These are phyloP conservation scores for Trichoderma semiorbis DNA, from an alignment of 2,329 filamentous ascomycete genomes.

Conservation along the genomic window DNA sequence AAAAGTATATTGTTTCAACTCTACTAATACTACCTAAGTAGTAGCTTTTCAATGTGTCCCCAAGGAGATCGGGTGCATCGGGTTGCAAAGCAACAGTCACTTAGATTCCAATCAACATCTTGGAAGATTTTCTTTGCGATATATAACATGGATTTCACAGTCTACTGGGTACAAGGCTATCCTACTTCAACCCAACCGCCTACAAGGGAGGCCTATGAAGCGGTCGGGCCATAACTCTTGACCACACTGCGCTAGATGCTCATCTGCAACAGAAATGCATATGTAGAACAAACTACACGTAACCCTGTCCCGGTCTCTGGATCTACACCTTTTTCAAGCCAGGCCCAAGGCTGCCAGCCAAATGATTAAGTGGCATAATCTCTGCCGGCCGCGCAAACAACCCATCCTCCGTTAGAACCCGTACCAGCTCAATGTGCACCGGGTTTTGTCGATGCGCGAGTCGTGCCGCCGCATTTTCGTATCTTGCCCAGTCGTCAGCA, in stretches of 20 bases:
- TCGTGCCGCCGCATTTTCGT: neutral
- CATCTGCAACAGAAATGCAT: neutral
- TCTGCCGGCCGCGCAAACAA: neutral
- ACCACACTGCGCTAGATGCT: neutral
- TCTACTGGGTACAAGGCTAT: neutral
- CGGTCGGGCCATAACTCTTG: neutral
- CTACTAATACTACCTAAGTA: neutral
- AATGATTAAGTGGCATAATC: neutral
- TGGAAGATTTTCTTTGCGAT: neutral
- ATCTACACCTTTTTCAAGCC: neutral
- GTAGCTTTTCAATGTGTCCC: neutral
- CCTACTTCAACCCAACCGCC: neutral
- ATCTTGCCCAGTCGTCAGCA: neutral
- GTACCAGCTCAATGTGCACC: neutral
- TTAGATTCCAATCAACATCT: neutral
- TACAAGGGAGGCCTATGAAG: neutral
- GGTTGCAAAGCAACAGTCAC: neutral
- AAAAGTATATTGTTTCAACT: too few relatives aligned
- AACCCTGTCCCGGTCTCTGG: neutral
- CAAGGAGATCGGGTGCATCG: neutral
- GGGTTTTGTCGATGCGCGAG: neutral
- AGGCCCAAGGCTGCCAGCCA: neutral
- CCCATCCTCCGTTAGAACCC: neutral
- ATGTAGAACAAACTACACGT: neutral
- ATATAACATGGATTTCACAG: neutral